These are phyloP conservation scores for Phytophthora crassamura DNA, from an alignment of 352 stramenopile species.

Conservation along the genomic window DNA sequence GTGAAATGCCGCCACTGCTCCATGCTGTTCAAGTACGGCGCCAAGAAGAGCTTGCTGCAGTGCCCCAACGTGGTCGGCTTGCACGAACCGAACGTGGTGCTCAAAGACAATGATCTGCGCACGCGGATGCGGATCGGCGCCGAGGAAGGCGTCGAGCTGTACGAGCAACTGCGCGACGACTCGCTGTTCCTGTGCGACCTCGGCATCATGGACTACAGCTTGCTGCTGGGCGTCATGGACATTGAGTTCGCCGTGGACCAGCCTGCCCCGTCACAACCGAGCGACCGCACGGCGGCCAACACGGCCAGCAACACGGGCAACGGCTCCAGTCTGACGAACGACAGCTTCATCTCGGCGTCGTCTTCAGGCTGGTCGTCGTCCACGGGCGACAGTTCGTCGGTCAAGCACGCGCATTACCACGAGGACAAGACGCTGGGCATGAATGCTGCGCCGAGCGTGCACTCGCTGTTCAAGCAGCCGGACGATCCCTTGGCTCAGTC, in stretches of 20 bases:
- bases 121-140: conserved; percentile 81
- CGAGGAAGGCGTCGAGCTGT: conserved; percentile 62
- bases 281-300: conserved; percentile 29
- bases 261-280: conserved; percentile 34
- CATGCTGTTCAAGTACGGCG: conserved; percentile 85
- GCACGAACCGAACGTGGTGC: conserved; percentile 86
- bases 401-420: conserved; percentile 21
- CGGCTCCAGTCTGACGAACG: conserved; percentile 34
- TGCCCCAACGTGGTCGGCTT: conserved; percentile 82
- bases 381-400: conserved; percentile 21
- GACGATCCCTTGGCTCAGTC: conserved; percentile 31
- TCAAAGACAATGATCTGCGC: conserved; percentile 89
- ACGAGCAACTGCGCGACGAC: conserved; percentile 74
- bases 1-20: conserved; percentile 88
- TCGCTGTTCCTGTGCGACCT: conserved; percentile 76
- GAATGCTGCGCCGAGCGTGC: conserved; percentile 36
- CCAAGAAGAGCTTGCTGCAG: conserved; percentile 68
- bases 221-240: conserved; percentile 88
- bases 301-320: conserved; percentile 20
- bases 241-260: conserved; percentile 85
- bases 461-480: conserved; percentile 39
- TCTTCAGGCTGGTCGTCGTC: conserved; percentile 39
- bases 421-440: conserved; percentile 20
- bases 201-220: conserved; percentile 93
- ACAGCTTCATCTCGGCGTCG: conserved; percentile 51